Evolutionary conservation across 345 rosid genomes (phyloP).

Genomic region (Pugionium dolabratum): DNA sequence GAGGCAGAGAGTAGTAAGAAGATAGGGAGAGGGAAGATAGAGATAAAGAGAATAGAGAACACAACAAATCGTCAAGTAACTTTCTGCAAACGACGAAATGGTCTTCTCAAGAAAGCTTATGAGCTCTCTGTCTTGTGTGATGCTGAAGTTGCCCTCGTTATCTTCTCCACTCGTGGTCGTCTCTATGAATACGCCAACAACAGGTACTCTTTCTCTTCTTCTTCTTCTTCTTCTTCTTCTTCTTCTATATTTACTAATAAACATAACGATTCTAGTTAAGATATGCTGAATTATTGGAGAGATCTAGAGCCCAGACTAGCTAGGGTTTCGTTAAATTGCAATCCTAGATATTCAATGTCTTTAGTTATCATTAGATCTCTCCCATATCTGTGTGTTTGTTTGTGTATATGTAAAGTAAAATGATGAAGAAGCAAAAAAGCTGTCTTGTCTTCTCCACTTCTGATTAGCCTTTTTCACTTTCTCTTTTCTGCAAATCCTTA

Average conservation of each 20-base stretch:
- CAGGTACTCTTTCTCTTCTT: constrained; percentile 48
- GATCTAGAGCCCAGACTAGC: constrained; percentile 22
- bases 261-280: not conserved
- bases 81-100: constrained; percentile 83
- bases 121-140: constrained; percentile 83
- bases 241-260: not conserved
- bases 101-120: constrained; percentile 85
- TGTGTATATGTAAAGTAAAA: not conserved
- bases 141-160: constrained; percentile 76
- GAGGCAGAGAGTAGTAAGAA: constrained; percentile 56
- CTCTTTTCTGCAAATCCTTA: constrained; percentile 26
- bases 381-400: not conserved
- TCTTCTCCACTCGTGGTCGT: constrained; percentile 90
- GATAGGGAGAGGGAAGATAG: constrained; percentile 76
- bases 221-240: not conserved
- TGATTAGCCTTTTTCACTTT: constrained; percentile 19
- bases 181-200: constrained; percentile 85
- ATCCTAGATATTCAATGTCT: too few species aligned
- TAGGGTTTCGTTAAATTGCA: constrained; percentile 7
- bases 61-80: constrained; percentile 84
- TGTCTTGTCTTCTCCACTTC: constrained; percentile 37
- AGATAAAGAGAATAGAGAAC: constrained; percentile 80
- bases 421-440: constrained; percentile 8
- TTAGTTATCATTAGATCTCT: not conserved
- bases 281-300: not conserved